Conservation (phyloP, 176 grass and related monocot species). For the Carex parvula region DNA sequence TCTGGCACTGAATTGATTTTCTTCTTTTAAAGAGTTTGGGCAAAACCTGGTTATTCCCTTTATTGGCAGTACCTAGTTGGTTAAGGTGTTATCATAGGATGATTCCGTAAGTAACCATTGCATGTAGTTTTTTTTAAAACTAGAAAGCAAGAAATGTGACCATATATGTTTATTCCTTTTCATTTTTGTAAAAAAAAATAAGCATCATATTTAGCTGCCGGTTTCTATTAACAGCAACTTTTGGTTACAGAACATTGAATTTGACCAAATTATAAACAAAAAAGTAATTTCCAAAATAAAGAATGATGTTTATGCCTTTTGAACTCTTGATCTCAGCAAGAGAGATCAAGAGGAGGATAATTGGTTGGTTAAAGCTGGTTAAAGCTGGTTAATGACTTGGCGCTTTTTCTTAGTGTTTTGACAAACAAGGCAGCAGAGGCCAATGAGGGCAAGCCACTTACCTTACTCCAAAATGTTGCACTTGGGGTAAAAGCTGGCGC, state of each 20-base stretch:
- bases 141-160: background rate
- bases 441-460: constrained; percentile 82
- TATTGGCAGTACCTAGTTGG: background rate
- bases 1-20: background rate
- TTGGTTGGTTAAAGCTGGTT: background rate
- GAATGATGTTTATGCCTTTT: background rate
- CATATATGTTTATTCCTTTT: background rate
- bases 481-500: constrained; percentile 88
- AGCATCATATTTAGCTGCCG: background rate
- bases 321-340: background rate
- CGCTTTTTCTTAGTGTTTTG: constrained; percentile 51
- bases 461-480: constrained; percentile 65
- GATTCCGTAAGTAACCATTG: background rate
- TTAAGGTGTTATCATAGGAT: background rate
- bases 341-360: background rate
- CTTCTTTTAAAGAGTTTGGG: background rate
- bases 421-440: constrained; percentile 93
- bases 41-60: background rate
- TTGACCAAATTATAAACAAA: background rate
- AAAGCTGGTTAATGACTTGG: background rate
- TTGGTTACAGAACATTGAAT: background rate
- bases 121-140: background rate
- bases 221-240: background rate
- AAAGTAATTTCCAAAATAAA: background rate
- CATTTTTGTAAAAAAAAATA: background rate